Evolutionary conservation across 441 rosid species (phyloP), one percentile per base, ranked within the genome.

Genomic region (Eutrema salsugineum): DNA sequence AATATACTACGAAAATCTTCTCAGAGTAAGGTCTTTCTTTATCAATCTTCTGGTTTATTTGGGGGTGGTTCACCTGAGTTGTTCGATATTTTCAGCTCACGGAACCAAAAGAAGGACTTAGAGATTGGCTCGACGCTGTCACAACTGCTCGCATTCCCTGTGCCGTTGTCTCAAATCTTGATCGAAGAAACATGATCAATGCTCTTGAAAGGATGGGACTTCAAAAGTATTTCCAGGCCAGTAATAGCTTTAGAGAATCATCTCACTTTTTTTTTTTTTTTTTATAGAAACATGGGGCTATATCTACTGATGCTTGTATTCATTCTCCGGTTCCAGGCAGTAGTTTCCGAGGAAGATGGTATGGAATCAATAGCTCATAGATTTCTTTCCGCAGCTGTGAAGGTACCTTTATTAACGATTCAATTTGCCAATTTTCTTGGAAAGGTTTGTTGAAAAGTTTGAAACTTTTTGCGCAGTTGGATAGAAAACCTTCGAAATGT

Each of bases 311-410:
- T 12, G 2, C 57, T 66, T 66, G 57, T 72, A 20, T 46, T 50
- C 58, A 42, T 36, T 15, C 36, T 61, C 49, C 38, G 28, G 28
- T 51, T 50, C 60, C 86, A 94, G 99, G 94, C 94, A 33, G 78
- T 91, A 63, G 94, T 94, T 57, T 71, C 99, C 0, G 97, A 90
- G 85, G 97, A 94, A 86, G 99, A 94, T 64, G 99, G 97, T 63
- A 94, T 90, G 99, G 99, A 91, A 77, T 90, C 99, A 0, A 87
- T 90, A 72, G 97, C 97, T 70, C 97, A 94, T 77, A 82, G 87
- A 78, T 91, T 91, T 83, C 96, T 94, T 46, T 94, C 99, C 24
- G 99, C 99, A 19, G 94, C 99, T 75, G 66, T 94, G 70, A 94
- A 91, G 99, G 99, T 94, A 80, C 27, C 1, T 0, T 66, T 32